Evolutionary conservation across 2,329 filamentous ascomycete genomes (phyloP), one percentile per base, ranked within the genome.

Genomic region (Seiridium cupressi): DNA sequence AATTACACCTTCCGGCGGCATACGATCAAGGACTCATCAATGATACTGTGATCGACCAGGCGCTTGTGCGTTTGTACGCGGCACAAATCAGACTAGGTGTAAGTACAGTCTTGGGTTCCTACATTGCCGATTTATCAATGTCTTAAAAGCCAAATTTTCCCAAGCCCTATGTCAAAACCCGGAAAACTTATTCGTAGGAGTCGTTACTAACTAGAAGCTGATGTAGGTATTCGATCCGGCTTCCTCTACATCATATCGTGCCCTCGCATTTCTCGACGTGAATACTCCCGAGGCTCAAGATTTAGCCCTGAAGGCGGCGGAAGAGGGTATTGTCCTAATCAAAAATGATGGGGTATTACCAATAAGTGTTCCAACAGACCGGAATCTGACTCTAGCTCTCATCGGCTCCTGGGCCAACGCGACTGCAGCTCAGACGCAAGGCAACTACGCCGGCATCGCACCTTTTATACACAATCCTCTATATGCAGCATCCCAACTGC

Each of bases 391-490:
- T 4, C 38, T 67, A 7, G 64, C 60, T 38, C 51, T 70, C 26
- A 64, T 70, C 44, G 68, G 68, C 32, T 42, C 46, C 3, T 70
- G 68, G 68, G 67, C 68, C 11, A 70, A 70, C 38, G 68, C 67
- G 4, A 68, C 68, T 3, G 62, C 60, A 4, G 64, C 64, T 11
- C 44, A 58, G 36, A 67, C 69, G 64, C 66, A 69, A 32, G 68
- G 68, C 13, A 70, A 69, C 55, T 70, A 89, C 71, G 76, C 68
- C 60, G 85, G 86, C 35, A 71, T 77, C 2, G 77, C 86, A 1
- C 83, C 84, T 0, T 88, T 83, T 70, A 73, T 84, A 3, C 79
- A 77, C 63, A 81, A 77, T 3, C 85, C 85, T 0, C 73, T 84
- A 0, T 79, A 77, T 36, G 84, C 86, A 5, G 79, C 84, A 7